Evolutionary conservation across 306 rosid species (phyloP).

Genomic region (Cicer arietinum): DNA sequence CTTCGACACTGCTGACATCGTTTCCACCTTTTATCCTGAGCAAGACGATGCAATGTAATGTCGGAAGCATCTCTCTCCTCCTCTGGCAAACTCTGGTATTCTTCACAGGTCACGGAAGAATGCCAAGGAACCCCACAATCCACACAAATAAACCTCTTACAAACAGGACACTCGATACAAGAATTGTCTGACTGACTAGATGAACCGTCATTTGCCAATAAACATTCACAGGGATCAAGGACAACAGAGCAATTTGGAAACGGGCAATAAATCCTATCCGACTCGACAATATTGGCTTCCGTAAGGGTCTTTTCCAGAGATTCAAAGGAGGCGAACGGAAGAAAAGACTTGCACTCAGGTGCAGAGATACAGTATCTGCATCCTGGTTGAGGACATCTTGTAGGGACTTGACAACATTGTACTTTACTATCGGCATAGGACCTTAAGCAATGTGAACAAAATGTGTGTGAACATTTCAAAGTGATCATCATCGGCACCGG

Average conservation of each 20-base stretch:
- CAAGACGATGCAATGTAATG: conserved; percentile 71
- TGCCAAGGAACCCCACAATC: conserved; percentile 96
- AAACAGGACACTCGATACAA: conserved; percentile 88
- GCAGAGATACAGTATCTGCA: conserved; percentile 77
- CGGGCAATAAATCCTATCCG: conserved; percentile 82
- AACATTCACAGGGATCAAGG: conserved; percentile 74
- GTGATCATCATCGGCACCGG: conserved; percentile 70
- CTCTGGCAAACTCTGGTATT: conserved; percentile 71
- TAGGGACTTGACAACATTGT: conserved; percentile 77
- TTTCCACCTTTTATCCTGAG: conserved; percentile 82
- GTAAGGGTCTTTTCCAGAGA: conserved; percentile 70
- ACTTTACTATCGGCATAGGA: conserved; percentile 74
- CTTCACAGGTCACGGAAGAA: conserved; percentile 84
- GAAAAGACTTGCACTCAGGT: conserved; percentile 76
- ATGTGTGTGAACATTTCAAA: conserved; percentile 91
- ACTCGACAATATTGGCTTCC: conserved; percentile 61
- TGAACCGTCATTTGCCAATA: conserved; percentile 73
- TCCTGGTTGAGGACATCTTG: conserved; percentile 79
- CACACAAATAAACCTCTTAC: conserved; percentile 79
- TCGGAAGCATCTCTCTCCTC: conserved; percentile 85
- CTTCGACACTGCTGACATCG: conserved; percentile 88
- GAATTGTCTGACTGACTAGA: conserved; percentile 80
- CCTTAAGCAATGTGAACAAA: conserved; percentile 88
- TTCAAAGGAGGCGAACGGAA: conserved; percentile 70
- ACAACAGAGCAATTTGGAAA: conserved; percentile 83